These are phyloP conservation scores for Stropharia rugosoannulata DNA, from an alignment of 768 basidiomycete genomes.

Conservation along the genomic window DNA sequence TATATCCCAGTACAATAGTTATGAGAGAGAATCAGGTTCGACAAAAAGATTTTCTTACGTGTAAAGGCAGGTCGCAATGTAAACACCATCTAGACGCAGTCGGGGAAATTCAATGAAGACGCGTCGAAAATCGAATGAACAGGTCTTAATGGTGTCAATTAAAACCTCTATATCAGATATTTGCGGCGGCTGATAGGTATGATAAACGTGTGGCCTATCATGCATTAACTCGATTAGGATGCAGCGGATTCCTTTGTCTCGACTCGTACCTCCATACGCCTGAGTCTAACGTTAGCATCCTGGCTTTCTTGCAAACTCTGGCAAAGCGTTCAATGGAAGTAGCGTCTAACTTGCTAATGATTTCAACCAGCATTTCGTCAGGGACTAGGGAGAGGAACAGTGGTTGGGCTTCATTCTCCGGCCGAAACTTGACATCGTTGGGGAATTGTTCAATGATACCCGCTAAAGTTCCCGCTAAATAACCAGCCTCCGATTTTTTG, in stretches of 20 bases:
- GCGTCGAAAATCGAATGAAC: conserved; percentile 67
- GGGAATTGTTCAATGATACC: conserved; percentile 51
- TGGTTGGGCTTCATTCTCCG: conserved; percentile 64
- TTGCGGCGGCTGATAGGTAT: conserved; percentile 76
- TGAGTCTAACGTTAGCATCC: conserved; percentile 67
- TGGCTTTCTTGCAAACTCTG: conserved; percentile 67
- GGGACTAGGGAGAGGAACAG: conserved; percentile 63
- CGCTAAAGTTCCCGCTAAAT: conserved; percentile 42
- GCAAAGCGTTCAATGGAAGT: conserved; percentile 79
- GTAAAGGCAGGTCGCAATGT: conserved; percentile 91
- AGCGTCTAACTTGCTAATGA: conserved; percentile 67
- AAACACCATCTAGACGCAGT: conserved; percentile 83
- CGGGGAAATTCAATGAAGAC: conserved; percentile 84
- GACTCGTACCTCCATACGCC: conserved; percentile 70
- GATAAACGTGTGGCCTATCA: conserved; percentile 60
- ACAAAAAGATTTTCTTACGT: conserved; percentile 44
- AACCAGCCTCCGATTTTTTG: conserved; percentile 12
- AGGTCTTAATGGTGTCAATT: conserved; percentile 47
- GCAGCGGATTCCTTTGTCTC: no score
- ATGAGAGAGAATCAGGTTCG: conserved; percentile 1
- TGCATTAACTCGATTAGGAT: not conserved
- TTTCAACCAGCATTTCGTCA: conserved; percentile 69
- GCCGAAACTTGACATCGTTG: conserved; percentile 52
- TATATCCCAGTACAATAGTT: not conserved
- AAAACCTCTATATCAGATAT: conserved; percentile 54